Evolutionary conservation across 768 basidiomycete species (phyloP), one percentile per base, ranked within the genome.

Genomic region (Crucibulum laeve): DNA sequence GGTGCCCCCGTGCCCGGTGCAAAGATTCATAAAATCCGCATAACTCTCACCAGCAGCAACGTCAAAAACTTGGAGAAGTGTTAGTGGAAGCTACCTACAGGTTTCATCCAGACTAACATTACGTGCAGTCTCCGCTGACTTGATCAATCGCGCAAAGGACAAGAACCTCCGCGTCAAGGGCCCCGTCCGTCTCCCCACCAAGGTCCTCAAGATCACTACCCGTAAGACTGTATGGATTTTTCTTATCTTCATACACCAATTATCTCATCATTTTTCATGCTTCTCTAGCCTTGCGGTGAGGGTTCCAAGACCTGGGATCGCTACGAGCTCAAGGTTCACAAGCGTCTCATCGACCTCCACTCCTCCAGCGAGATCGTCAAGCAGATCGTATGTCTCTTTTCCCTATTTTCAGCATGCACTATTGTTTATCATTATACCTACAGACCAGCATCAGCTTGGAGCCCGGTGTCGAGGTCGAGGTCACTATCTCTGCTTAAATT

Each of bases 221-320:
- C 89, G 96, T 63, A 99, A 99, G 71, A 95, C 96, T 52, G 93
- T 93, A 49, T 76, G 6, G 15, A 22, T 10, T 15, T 13, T 3
- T 6, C 22, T 0, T 6, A 18, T 25, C 8, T 47, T 49, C 0
- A 5, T 3, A 13, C 23, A 3, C 3, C 43, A 18, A 26, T 19
- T 18, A 49, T 40, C 28, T 45, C 36, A 34, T 14, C 47, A 38
- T 17, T 32, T 45, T 18, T 44, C 25, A 8, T 26, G 6, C 26
- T 33, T 38, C 26, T 47, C 6, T 57, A 96, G 91, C 90, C 96
- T 70, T 98, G 96, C 63, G 96, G 96, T 91, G 96, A 98, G 73
- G 96, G 96, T 77, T 97, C 96, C 57, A 99, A 99, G 85, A 99
- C 96, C 63, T 99, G 96, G 96, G 96, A 99, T 73, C 84, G 91